Evolutionary conservation across 2,329 filamentous ascomycete species (phyloP).

Genomic region (Ascochyta rabiei): DNA sequence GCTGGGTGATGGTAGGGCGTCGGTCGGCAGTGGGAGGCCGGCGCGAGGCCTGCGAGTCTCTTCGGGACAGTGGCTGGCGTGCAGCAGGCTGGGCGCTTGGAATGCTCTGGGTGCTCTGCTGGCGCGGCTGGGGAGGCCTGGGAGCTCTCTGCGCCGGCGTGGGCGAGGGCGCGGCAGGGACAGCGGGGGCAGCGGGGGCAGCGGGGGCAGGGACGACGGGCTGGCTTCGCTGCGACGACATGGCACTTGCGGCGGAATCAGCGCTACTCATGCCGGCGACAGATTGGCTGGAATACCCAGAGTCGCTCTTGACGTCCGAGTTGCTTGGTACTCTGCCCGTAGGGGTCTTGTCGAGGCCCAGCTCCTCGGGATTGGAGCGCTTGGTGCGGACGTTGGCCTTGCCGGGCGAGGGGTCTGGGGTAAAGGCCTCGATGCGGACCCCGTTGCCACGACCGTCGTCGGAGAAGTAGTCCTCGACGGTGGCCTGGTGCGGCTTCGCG

Average conservation of each 20-base stretch:
- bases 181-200: conserved; percentile 16
- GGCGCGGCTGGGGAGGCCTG: conserved; percentile 21
- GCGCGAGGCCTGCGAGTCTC: conserved; percentile 32
- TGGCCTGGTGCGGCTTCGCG: conserved; percentile 33
- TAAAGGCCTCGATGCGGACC: conserved; percentile 35
- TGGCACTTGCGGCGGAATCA: conserved; percentile 56
- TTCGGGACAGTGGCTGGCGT: conserved; percentile 31
- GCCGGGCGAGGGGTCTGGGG: conserved; percentile 35
- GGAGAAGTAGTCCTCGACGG: conserved; percentile 50
- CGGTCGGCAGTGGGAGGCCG: conserved; percentile 21
- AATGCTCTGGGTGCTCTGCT: conserved; percentile 29
- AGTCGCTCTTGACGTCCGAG: conserved; percentile 63
- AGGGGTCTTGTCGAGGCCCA: conserved; percentile 42
- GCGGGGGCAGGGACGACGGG: conserved; percentile 19
- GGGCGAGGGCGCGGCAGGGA: conserved; percentile 17
- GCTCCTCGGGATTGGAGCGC: conserved; percentile 50
- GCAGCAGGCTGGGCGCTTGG: conserved; percentile 21
- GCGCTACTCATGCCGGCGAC: conserved; percentile 59
- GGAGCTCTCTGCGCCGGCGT: conserved; percentile 15
- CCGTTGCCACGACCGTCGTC: conserved; percentile 42
- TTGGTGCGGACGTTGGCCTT: conserved; percentile 59
- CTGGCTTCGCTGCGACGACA: conserved; percentile 37
- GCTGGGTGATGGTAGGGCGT: conserved; percentile 23
- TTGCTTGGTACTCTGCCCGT: conserved; percentile 32
- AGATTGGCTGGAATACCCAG: conserved; percentile 67